Evolutionary conservation across 352 stramenopile genomes (phyloP), one percentile per base, ranked within the genome.

Genomic region (Phytophthora europaea): DNA sequence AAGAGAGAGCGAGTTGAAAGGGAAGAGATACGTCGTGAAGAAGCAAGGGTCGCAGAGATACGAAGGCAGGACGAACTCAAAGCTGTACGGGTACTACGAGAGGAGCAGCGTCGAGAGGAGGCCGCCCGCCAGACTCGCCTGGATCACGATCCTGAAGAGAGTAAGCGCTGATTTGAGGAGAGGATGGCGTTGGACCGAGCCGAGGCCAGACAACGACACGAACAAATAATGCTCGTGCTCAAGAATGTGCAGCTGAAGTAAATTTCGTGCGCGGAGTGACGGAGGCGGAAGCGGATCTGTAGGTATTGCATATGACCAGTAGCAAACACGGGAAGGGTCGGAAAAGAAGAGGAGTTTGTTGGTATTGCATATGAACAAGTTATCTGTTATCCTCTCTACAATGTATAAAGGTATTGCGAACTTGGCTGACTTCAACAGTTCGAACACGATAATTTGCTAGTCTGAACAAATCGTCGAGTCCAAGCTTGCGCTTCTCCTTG

Each of bases 141-240:
- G 2, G 47, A 60, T 3, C 28, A 18, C 1, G 59, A 66, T 15
- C 16, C 15, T 6, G 56, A 72, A 20, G 65, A 72, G 16, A 67
- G 36, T 8, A 33, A 26, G 6, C 31, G 55, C 3, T 55, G 33
- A 0, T 54, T 23, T 28, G 57, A 67, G 20, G 36, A 60, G 16
- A 22, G 50, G 1, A 51, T 67, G 1, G 56, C 23, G 2, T 18
- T 50, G 2, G 65, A 72, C 4, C 47, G 65, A 4, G 22, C 3
- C 13, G 56, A 66, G 6, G 22, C 31, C 0, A 23, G 51, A 20
- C 53, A 66, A 0, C 38, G 65, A 6, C 65, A 72, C 26, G 55
- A 72, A 2, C 15, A 65, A 12, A 65, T 72, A 47, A 58, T 61
- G 65, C 16, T 72, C 12, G 4, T 66, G 18, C 36, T 72, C 1